Base-by-base conservation (phyloP, 2,329 filamentous ascomycete genomes). In the Diplodia intermedia region DNA sequence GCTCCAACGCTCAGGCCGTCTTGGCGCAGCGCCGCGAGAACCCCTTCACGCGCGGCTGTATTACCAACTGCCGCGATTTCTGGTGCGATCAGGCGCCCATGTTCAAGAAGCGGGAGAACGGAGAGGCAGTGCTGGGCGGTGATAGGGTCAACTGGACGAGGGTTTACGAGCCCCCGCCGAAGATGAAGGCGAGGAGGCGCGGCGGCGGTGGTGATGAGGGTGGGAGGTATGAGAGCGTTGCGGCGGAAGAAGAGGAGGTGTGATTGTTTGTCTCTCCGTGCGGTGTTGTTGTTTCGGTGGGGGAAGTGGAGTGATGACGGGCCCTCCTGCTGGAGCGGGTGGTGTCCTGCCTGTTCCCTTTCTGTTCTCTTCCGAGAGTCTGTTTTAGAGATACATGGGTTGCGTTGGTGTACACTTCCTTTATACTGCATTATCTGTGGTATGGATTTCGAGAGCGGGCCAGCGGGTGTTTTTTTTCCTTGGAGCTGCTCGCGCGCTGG, bases 31-130 rank as follows among this genome's bases (percentile, higher is more conserved):
- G 80, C 71, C 84, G 84, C 67, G 86, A 85, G 71, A 99, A 98
- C 77, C 94, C 94, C 0, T 99, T 94, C 79, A 94, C 89, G 68
- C 86, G 89, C 38, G 95, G 95, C 8, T 85, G 93, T 49, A 73
- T 96, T n/a, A 87, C 89, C 69, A 99, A 99, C 77, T 99, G 95
- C 80, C 90, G 88, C 72, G 96, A 99, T 79, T 99, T 99, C 78
- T 98, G 94, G 93, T 94, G 91, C 74, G 95, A 98, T 76, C 89
- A 92, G 1, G 90, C 91, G 2, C 91, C 94, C 0, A 79, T 97
- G 20, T 94, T 97, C 77, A 89, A 90, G 12, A 88, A 85, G 73
- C 86, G 90, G 68, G 88, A 92, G 74, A 90, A 87, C 62, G 94
- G 94, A 14, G 85, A 85, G 53, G 93, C 91, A 0, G 82, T 93